Conservation (phyloP, 1,139 yeast genomes). For the Candida neerlandica region DNA sequence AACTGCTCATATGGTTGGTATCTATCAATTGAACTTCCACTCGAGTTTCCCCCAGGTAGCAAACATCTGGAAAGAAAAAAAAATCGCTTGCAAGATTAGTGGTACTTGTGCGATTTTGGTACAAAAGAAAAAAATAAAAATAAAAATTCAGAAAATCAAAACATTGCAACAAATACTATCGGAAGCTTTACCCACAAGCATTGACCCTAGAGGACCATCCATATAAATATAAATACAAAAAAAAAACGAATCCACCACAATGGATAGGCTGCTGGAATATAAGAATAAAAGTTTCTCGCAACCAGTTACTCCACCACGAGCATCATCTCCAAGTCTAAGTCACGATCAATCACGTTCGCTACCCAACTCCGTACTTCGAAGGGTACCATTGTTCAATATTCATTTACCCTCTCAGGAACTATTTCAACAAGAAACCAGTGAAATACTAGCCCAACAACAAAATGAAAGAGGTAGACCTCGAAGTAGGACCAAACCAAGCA, state of each 20-base stretch:
- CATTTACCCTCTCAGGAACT: conserved; percentile 10
- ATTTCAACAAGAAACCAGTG: conserved; percentile 5
- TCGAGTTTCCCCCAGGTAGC: too few species aligned
- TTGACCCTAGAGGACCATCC: neutral
- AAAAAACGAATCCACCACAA: neutral
- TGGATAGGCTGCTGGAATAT: neutral
- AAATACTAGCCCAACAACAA: conserved; percentile 2
- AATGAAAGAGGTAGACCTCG: neutral
- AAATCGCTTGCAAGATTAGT: neutral
- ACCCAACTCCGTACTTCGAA: conserved; percentile 6
- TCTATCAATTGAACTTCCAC: too few species aligned
- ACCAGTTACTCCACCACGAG: conserved; percentile 12
- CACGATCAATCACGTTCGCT: conserved; percentile 4
- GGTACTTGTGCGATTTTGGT: neutral
- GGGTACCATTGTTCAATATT: conserved; percentile 5
- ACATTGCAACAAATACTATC: neutral
- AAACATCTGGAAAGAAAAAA: neutral
- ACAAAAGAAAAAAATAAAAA: too few species aligned
- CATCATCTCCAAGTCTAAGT: neutral
- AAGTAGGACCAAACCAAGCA: conserved; percentile 2
- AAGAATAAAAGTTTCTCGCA: conserved; percentile 8
- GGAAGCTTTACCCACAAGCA: neutral
- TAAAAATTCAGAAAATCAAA: too few species aligned
- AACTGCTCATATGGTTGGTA: neutral
- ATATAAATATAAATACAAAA: neutral